Base-by-base conservation (phyloP, 2,329 filamentous ascomycete genomes). In the Pseudogymnoascus sp. region DNA sequence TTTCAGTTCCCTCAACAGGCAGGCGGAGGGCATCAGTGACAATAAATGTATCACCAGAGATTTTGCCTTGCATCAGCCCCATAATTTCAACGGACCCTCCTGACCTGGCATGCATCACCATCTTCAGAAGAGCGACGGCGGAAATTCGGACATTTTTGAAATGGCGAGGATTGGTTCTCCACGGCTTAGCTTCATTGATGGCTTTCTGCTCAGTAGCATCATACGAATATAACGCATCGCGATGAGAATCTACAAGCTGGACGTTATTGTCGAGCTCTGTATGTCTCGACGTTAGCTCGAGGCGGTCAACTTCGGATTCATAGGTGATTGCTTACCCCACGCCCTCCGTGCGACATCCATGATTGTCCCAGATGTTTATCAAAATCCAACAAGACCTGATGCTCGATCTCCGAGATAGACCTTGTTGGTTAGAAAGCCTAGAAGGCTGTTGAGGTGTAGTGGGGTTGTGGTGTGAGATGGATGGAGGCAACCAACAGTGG, bases 91-190 rank as follows among this genome's bases (percentile, higher is more conserved):
- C 83, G 29, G 85, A 86, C 64, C 95, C 93, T 68, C 95, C 95
- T 0, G 91, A 93, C n/a, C 95, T 90, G 9, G 95, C 95, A 75
- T 99, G 95, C 90, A 97, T 97, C 67, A 96, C 91, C 95, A 99
- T 99, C 79, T 99, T 99, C 70, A 97, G 85, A 64, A 99, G 84
- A 4, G 95, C 95, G 11, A 96, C 88, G 64, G 95, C 92, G 61
- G 91, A 96, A 77, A 99, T 93, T 71, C 93, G 91, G 56, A 97
- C 91, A 62, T 89, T 84, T 75, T 93, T 96, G 84, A 97, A 99
- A 80, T 97, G 88, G 75, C 91, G 83, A 0, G 89, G 88, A 72
- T 97, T 87, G 56, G 79, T 80, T 60, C 79, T 79, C 95, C 95
- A 97, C 65, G 93, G 92, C 62, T 83, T 83, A 21, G 82, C 79